phyloP scores from a whole-genome alignment of 176 grass and related monocot species.

The Tuctoria greenei region DNA sequence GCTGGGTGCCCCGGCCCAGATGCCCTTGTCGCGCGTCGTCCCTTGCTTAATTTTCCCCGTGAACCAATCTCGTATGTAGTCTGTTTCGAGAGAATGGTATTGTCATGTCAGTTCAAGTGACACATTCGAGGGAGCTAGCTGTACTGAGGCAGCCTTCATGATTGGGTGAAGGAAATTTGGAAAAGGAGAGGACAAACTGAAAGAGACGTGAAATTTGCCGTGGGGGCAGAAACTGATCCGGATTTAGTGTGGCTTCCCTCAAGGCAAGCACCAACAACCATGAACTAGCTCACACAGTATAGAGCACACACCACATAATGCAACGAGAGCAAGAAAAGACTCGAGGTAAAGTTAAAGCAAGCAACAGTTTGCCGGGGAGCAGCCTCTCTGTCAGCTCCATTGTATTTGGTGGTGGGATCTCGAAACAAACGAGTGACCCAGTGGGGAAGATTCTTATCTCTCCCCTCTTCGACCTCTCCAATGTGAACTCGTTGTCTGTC shows the following conservation, averaged over 20 bases:
- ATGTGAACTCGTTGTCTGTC: constrained; percentile 32
- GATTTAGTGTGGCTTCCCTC: constrained; percentile 29
- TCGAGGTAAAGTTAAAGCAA: constrained; percentile 26
- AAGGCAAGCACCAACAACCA: constrained; percentile 22
- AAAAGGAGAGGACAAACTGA: constrained; percentile 30
- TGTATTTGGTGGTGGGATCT: not conserved
- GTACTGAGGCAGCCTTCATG: not conserved
- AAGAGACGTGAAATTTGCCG: not conserved
- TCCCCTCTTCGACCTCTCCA: constrained; percentile 51
- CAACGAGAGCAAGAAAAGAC: not conserved
- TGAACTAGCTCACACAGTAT: not conserved
- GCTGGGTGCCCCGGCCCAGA: constrained; percentile 27
- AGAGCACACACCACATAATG: not conserved
- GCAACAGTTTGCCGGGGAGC: not conserved
- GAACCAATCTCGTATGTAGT: not conserved
- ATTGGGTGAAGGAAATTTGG: constrained; percentile 27
- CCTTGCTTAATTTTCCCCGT: not conserved
- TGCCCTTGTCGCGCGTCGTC: not conserved
- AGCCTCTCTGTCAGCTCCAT: not conserved
- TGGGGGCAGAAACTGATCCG: constrained; percentile 24
- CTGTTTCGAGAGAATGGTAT: not conserved
- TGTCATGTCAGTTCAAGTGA: not conserved
- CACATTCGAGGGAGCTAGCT: not conserved
- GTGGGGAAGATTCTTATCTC: constrained; percentile 24
- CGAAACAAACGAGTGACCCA: not conserved